Base-by-base conservation (phyloP, 345 rosid species). In the Euphorbia tirucalli region DNA sequence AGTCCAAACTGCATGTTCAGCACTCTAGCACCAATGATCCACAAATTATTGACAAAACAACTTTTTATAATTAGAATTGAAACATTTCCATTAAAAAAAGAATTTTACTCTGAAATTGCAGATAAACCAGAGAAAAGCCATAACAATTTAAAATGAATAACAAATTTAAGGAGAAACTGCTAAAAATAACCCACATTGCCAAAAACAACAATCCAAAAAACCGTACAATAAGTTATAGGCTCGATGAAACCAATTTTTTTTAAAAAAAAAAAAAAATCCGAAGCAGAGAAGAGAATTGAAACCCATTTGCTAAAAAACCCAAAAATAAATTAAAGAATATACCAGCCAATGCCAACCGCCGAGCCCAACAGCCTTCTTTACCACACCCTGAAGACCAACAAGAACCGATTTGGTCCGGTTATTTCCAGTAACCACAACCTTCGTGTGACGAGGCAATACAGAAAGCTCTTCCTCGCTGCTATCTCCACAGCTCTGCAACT, bases 341-440 rank as follows among this genome's bases (percentile, higher is more conserved):
- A 93, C 98, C 90, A 93, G 97, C 98, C 98, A 93, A 85, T 93
- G 97, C 97, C 98, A 93, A 11, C 98, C 98, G 49, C 98, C 98
- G 63, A 88, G 92, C 3, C 98, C 97, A 68, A 93, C 97, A 30
- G 98, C 98, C 80, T 93, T 93, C 82, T 93, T 91, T 60, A 93
- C 98, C 1, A 93, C 98, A 10, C 98, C 98, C 67, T 82, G 87
- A 63, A 93, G 98, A 72, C 98, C 98, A 1, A 93, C 97, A 60
- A 93, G 97, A 39, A 93, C 97, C 54, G 97, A 93, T 76, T 93
- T 93, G n/a, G 98, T 93, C 68, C 98, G 85, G 83, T 93, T 93
- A 84, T 93, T 93, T 18, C 98, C 98, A 10, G 97, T 93, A 11
- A 93, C 97, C 16, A 94, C 90, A 27, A 94, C 98, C 74, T 93